Evolutionary conservation across 164 flowering plant genomes (phyloP).

Genomic region (Nymphaea colorata): DNA sequence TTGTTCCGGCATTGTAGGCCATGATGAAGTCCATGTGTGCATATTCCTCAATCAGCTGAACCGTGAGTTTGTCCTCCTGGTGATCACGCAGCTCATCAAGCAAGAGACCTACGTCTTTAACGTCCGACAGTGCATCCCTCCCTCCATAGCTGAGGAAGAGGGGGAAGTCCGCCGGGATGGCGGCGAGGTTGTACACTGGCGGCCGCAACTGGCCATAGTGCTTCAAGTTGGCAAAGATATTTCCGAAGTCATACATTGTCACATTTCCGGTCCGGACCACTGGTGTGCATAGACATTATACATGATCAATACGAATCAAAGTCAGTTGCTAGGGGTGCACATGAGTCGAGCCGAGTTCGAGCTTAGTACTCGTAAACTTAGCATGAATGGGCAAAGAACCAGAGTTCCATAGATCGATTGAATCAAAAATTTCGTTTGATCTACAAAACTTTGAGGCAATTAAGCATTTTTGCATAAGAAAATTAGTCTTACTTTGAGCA

Average conservation of each 20-base stretch:
- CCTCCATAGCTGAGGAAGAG: conserved; percentile 70
- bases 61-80: conserved; percentile 38
- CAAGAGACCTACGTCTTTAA: conserved; percentile 31
- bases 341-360: too few relatives aligned
- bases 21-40: conserved; percentile 63
- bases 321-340: too few relatives aligned
- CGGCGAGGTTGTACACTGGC: conserved; percentile 44
- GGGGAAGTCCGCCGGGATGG: conserved; percentile 49
- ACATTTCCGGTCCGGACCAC: conserved; percentile 41
- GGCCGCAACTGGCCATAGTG: conserved; percentile 40
- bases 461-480: too few relatives aligned
- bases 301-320: too few relatives aligned
- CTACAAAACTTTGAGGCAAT: too few relatives aligned
- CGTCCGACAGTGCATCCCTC: conserved; percentile 44
- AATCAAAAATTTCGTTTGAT: too few relatives aligned
- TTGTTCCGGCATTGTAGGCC: conserved; percentile 11
- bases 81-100: conserved; percentile 46
- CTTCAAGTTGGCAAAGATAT: conserved; percentile 17
- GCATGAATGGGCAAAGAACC: too few relatives aligned
- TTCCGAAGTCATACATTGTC: conserved; percentile 43
- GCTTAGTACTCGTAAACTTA: too few relatives aligned
- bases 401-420: too few relatives aligned
- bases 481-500: background rate
- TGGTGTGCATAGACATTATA: conserved; percentile 8
- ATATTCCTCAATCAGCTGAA: conserved; percentile 43